phyloP scores from a whole-genome alignment of 257 asterid genomes.

The Solanum piurae region DNA sequence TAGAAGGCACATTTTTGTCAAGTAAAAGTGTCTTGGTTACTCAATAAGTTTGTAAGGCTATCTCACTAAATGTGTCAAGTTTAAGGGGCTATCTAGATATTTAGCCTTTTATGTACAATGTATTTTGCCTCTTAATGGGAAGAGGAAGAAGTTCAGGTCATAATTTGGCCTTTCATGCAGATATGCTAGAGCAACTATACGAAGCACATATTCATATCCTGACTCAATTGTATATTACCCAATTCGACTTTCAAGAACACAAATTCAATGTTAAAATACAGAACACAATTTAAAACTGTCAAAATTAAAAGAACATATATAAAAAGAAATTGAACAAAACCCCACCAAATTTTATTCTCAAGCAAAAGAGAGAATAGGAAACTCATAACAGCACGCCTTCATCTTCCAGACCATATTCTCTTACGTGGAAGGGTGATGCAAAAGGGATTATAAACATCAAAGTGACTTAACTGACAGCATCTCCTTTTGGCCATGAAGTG shows the following conservation, averaged over 20 bases:
- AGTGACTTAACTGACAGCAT: neutral
- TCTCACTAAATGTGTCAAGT: neutral
- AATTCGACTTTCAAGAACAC: neutral
- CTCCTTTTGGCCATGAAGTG: neutral
- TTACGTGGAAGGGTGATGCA: neutral
- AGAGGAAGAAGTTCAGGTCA: neutral
- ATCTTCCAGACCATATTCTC: neutral
- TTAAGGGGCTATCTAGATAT: neutral
- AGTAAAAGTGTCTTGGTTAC: neutral
- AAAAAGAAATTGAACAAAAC: neutral
- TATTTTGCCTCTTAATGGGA: neutral
- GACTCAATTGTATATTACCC: neutral
- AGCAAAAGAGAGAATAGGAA: neutral
- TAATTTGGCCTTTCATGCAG: neutral
- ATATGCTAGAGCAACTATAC: neutral
- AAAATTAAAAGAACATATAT: neutral
- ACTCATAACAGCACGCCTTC: neutral
- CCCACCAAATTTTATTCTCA: neutral
- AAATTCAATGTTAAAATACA: neutral
- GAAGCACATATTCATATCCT: neutral
- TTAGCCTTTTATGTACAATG: neutral
- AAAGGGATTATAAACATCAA: neutral
- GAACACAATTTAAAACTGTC: neutral
- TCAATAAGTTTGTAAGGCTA: neutral
- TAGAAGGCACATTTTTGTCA: neutral